These are phyloP conservation scores for Eucalyptus curtisii DNA, from an alignment of 345 rosid genomes.

Conservation along the genomic window DNA sequence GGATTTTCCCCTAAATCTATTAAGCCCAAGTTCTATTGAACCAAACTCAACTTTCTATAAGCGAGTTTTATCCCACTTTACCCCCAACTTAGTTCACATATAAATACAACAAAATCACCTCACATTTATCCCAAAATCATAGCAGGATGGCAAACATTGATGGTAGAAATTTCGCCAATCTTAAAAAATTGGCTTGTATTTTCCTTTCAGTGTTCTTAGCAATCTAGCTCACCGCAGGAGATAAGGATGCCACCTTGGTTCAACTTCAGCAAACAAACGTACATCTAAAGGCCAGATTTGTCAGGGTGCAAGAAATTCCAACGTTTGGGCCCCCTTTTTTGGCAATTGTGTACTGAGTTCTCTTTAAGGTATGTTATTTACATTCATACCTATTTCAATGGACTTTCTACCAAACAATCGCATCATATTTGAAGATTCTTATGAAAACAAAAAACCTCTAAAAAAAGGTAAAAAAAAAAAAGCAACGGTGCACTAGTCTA, in stretches of 20 bases:
- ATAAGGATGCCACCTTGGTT: neutral
- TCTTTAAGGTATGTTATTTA: neutral
- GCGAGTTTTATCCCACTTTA: neutral
- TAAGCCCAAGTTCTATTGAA: neutral
- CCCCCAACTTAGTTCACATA: neutral
- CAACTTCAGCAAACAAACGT: neutral
- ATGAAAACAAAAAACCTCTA: neutral
- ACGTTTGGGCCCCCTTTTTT: neutral
- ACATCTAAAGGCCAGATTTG: neutral
- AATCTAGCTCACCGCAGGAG: neutral
- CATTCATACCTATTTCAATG: neutral
- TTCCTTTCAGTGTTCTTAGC: neutral
- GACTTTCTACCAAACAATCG: neutral
- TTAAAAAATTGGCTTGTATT: neutral
- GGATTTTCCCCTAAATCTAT: neutral
- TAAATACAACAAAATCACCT: neutral
- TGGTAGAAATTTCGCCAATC: fast-evolving
- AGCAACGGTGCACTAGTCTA: neutral
- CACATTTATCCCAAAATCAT: neutral
- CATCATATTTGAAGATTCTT: neutral
- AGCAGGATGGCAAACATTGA: neutral
- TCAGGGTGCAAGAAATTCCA: neutral
- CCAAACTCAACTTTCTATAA: neutral
- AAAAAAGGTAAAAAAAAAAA: neutral
- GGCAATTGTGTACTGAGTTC: neutral